Evolutionary conservation across 139 green algal genomes (phyloP).

Genomic region (Yamagishiella unicocca): DNA sequence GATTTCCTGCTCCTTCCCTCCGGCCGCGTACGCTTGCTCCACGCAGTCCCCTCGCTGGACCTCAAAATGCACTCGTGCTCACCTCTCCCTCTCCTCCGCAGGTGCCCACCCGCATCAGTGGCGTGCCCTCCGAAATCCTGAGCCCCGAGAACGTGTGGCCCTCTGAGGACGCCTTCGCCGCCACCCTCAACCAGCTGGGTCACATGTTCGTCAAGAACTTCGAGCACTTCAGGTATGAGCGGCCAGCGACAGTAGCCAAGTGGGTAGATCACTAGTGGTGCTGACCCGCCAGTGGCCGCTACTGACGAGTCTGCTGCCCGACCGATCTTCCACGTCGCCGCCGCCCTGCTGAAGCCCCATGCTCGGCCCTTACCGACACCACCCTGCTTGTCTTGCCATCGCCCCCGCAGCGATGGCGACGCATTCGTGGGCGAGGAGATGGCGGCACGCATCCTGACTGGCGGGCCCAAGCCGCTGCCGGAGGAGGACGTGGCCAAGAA

Average conservation of each 20-base stretch:
- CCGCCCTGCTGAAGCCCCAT: not conserved
- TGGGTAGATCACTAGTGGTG: not conserved
- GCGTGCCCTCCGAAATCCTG: conserved; percentile 86
- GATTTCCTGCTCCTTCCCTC: too few species aligned
- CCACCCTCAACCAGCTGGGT: conserved; percentile 74
- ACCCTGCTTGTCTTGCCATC: not conserved
- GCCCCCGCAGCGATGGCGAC: conserved; percentile 47
- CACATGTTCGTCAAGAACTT: conserved; percentile 69
- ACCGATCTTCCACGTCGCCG: not conserved
- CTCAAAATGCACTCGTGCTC: too few species aligned
- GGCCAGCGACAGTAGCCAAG: not conserved
- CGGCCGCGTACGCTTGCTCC: too few species aligned
- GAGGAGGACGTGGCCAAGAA: conserved; percentile 1
- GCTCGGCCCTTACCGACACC: not conserved
- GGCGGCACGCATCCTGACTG: conserved; percentile 58
- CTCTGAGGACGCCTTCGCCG: conserved; percentile 74
- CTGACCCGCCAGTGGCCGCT: not conserved
- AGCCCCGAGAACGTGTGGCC: conserved; percentile 74
- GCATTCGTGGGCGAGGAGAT: conserved; percentile 65
- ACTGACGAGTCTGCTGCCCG: not conserved
- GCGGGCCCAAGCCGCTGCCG: conserved; percentile 51
- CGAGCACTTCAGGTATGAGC: conserved; percentile 29
- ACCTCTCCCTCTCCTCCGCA: not conserved
- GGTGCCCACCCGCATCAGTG: conserved; percentile 66
- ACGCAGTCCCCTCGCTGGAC: too few species aligned